These are phyloP conservation scores for Heritiera fomes DNA, from an alignment of 345 rosid genomes.

Conservation along the genomic window DNA sequence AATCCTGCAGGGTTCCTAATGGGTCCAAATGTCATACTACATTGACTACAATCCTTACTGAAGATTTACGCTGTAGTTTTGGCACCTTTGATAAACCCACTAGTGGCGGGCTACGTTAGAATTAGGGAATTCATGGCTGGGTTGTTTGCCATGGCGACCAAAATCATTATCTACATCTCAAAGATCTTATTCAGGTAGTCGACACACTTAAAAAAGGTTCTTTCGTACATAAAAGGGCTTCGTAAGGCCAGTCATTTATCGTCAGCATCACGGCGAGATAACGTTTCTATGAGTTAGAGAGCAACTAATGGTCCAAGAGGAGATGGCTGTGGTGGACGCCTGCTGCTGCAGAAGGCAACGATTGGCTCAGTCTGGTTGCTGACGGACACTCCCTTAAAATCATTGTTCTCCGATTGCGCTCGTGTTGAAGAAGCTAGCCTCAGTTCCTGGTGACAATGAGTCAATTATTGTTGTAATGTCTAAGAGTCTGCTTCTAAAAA, in stretches of 20 bases:
- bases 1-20: conserved; percentile 59
- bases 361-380: conserved; percentile 44
- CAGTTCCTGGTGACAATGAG: conserved; percentile 30
- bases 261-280: conserved; percentile 45
- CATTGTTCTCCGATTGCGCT: conserved; percentile 34
- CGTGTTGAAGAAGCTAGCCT: conserved; percentile 41
- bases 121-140: conserved; percentile 41
- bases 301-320: conserved; percentile 56
- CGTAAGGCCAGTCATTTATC: conserved; percentile 31
- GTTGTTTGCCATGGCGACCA: conserved; percentile 37
- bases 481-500: no score
- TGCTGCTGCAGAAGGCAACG: conserved; percentile 46
- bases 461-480: no score
- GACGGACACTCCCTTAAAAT: neutral
- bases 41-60: conserved; percentile 32
- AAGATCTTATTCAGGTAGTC: conserved; percentile 42
- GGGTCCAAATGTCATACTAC: conserved; percentile 52
- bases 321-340: conserved; percentile 53
- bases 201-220: neutral
- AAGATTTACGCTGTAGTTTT: conserved; percentile 42
- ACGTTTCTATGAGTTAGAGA: conserved; percentile 48
- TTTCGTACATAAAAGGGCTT: conserved; percentile 4
- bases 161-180: conserved; percentile 36
- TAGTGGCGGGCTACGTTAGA: conserved; percentile 52
- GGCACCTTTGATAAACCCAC: conserved; percentile 49